phyloP scores from a whole-genome alignment of 305 asterid genomes.

The Nicotiana rustica region DNA sequence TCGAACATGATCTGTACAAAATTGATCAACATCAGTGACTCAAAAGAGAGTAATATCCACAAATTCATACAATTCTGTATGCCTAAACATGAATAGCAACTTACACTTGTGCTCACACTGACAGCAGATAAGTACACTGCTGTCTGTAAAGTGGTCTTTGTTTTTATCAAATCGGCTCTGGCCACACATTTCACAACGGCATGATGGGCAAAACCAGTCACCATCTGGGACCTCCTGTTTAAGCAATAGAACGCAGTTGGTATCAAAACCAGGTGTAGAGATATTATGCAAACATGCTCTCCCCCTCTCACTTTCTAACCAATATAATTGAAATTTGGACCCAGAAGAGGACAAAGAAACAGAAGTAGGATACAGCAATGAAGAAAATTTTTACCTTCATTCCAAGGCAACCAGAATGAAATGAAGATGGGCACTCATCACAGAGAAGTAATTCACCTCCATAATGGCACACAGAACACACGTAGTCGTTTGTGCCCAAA shows the following conservation, averaged over 20 bases:
- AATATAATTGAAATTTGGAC: conserved; percentile 24
- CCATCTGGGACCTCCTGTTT: conserved; percentile 84
- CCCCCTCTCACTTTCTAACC: neutral
- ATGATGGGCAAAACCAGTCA: conserved; percentile 91
- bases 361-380: conserved; percentile 33
- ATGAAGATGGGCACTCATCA: conserved; percentile 89
- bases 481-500: conserved; percentile 53
- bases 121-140: conserved; percentile 52
- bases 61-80: conserved; percentile 26
- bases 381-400: conserved; percentile 57
- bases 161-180: conserved; percentile 43
- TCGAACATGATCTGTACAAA: conserved; percentile 68
- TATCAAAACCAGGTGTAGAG: neutral
- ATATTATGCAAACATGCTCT: conserved; percentile 3
- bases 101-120: conserved; percentile 88
- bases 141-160: conserved; percentile 41
- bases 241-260: conserved; percentile 38
- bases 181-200: conserved; percentile 84
- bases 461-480: conserved; percentile 82
- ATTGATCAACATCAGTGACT: conserved; percentile 36
- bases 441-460: conserved; percentile 89
- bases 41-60: no score
- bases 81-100: conserved; percentile 40
- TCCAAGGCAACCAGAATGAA: conserved; percentile 80
- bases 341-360: conserved; percentile 25